Percentiles rank a stretch among this genome's conserved stretches.
Conservation (phyloP, 441 rosid genomes). For the Brassica balearica region DNA sequence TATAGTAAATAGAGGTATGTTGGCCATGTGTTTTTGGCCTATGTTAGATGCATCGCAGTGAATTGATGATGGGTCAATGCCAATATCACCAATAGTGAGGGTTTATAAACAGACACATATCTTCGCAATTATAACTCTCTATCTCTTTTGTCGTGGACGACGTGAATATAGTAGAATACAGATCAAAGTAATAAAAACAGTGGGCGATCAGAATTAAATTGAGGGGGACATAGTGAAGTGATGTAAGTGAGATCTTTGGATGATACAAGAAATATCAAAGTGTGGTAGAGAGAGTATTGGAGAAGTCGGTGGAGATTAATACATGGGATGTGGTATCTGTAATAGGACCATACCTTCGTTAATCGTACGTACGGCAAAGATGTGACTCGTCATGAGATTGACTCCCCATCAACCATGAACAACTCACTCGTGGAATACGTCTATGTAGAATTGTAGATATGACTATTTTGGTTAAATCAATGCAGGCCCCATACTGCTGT, state of each 20-base stretch:
- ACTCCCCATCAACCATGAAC: slow-evolving; percentile 44
- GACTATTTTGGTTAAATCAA: slow-evolving; percentile 19
- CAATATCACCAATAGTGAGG: slow-evolving; percentile 33
- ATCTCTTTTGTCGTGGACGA: slow-evolving; percentile 34
- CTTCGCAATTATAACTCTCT: slow-evolving; percentile 22
- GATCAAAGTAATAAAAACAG: slow-evolving; percentile 27
- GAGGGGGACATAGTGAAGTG: slow-evolving; percentile 20
- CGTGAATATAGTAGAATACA: slow-evolving; percentile 25
- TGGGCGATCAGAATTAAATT: slow-evolving; percentile 27
- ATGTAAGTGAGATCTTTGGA: slow-evolving; percentile 44
- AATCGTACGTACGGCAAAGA: slow-evolving; percentile 45
- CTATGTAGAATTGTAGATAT: slow-evolving; percentile 32
- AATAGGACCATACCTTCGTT: slow-evolving; percentile 31
- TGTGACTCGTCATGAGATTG: slow-evolving; percentile 41
- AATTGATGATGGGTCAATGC: slow-evolving; percentile 15
- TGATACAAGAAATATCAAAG: slow-evolving; percentile 40
- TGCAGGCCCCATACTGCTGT: neutral
- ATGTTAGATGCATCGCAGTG: slow-evolving; percentile 32
- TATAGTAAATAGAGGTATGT: slow-evolving; percentile 5
- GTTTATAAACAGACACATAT: slow-evolving; percentile 24
- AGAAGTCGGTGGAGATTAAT: slow-evolving; percentile 44
- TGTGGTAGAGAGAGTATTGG: slow-evolving; percentile 41
- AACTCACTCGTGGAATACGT: slow-evolving; percentile 42
- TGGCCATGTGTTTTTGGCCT: slow-evolving; percentile 26
- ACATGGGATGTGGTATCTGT: neutral